Conservation (phyloP, 1,139 yeast genomes). For the Kurtzmaniella quercitrusa region DNA sequence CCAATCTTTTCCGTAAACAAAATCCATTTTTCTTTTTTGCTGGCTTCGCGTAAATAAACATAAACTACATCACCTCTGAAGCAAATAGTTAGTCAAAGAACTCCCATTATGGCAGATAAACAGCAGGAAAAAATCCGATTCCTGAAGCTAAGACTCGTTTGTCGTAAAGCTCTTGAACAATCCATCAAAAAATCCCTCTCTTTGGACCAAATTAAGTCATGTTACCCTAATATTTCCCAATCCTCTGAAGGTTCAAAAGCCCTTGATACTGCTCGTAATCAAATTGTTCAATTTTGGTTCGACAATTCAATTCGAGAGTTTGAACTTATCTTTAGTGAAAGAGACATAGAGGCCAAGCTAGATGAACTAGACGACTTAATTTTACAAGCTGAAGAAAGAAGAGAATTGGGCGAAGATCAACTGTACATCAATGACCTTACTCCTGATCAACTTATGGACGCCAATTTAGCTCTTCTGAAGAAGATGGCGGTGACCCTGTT, state of each 20-base stretch:
- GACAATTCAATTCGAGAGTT: constrained; percentile 58
- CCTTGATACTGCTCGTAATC: constrained; percentile 55
- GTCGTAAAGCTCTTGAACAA: constrained; percentile 64
- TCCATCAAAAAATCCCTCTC: constrained; percentile 56
- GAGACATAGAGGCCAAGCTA: constrained; percentile 53
- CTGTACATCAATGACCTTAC: constrained; percentile 27
- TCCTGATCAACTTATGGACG: constrained; percentile 32
- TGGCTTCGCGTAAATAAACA: neutral
- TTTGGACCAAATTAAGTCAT: constrained; percentile 54
- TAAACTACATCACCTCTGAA: neutral
- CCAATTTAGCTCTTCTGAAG: constrained; percentile 23
- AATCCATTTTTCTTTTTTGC: no score
- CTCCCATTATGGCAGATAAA: neutral
- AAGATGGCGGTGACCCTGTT: constrained; percentile 25
- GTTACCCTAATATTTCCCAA: constrained; percentile 60
- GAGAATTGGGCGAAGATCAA: constrained; percentile 17
- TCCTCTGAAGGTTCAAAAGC: constrained; percentile 48
- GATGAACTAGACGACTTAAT: constrained; percentile 66
- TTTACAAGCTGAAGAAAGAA: constrained; percentile 42
- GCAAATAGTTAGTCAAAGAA: no score
- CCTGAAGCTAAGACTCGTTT: constrained; percentile 51
- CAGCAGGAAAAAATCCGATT: constrained; percentile 40
- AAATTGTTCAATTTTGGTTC: constrained; percentile 60
- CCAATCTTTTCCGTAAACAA: neutral
- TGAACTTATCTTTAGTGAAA: constrained; percentile 59